These are phyloP conservation scores for Sechiopsis laciniata DNA, from an alignment of 306 rosid genomes.

Conservation along the genomic window DNA sequence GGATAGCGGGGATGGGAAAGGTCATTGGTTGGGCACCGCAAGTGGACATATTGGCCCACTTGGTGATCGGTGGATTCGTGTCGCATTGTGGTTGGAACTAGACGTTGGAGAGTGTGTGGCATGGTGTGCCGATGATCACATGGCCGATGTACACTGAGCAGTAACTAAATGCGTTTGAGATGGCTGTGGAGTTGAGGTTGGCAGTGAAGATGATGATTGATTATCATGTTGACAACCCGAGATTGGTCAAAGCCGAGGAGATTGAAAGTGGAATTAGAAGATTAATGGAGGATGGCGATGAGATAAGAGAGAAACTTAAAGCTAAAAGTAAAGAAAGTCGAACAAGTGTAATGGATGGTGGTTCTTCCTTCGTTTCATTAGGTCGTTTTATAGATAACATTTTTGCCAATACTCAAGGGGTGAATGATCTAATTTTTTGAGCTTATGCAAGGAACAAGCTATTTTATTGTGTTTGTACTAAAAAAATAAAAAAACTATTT, in stretches of 20 bases:
- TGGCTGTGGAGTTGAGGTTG: slow-evolving; percentile 20
- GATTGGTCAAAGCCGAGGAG: background rate
- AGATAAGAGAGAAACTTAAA: slow-evolving; percentile 20
- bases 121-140: slow-evolving; percentile 26
- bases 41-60: slow-evolving; percentile 17
- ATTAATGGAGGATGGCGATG: slow-evolving; percentile 15
- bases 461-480: too few relatives aligned
- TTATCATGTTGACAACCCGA: background rate
- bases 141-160: slow-evolving; percentile 33
- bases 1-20: slow-evolving; percentile 6
- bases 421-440: background rate
- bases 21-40: slow-evolving; percentile 29
- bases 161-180: slow-evolving; percentile 17
- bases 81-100: slow-evolving; percentile 37
- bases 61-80: slow-evolving; percentile 24
- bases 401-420: background rate
- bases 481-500: too few relatives aligned
- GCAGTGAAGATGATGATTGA: slow-evolving; percentile 19
- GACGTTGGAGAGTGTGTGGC: slow-evolving; percentile 24
- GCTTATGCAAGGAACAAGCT: background rate
- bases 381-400: background rate
- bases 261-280: slow-evolving; percentile 23
- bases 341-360: slow-evolving; percentile 22
- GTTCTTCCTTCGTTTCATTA: background rate
- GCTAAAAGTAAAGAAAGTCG: slow-evolving; percentile 18